Base-by-base conservation (phyloP, 2,329 filamentous ascomycete genomes). In the Claviceps quebecensis region DNA sequence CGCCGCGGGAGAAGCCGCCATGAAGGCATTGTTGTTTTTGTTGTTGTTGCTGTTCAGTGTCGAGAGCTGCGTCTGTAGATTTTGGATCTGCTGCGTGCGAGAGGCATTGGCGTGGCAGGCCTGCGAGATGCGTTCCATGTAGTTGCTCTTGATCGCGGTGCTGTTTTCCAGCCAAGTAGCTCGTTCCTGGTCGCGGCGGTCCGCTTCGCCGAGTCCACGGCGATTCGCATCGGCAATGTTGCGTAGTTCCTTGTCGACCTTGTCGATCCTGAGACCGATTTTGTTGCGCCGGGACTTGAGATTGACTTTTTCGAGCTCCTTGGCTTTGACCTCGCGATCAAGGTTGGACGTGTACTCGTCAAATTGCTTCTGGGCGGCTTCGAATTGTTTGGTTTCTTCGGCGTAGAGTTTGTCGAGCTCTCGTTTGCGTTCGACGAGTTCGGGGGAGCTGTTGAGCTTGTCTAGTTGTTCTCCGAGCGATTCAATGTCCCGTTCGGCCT, bases 191-290 rank as follows among this genome's bases (percentile, higher is more conserved):
- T 71, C 71, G 40, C 75, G 72, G 9, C 77, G 75, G 57, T 81
- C 80, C 51, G 79, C 82, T 61, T 83, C 81, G 55, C 81, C 76
- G 19, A 82, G 70, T 1, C 80, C 80, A 47, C 81, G 75, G 48
- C 73, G 75, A 63, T 86, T 86, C 58, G 84, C 84, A 58, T 84
- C 80, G 23, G 76, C 74, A 58, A 89, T 81, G 58, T 81, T 81
- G 52, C 81, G 80, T 57, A 85, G 76, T 65, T 89, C 85, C 57
- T 79, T 81, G 57, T 84, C 81, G 23, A 87, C 79, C 69, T 87
- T 87, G 61, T 76, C 74, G 58, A 86, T 83, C 48, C 86, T 81
- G 26, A 78, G 74, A 51, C 80, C 78, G 43, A 87, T 81, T 67
- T 86, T 86, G 69, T 87, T 86, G 48, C 78, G 77, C 65, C 86